Evolutionary conservation across 1,284 basidiomycete genomes (phyloP), one percentile per base, ranked within the genome.

Genomic region (Coriolopsis trogii): DNA sequence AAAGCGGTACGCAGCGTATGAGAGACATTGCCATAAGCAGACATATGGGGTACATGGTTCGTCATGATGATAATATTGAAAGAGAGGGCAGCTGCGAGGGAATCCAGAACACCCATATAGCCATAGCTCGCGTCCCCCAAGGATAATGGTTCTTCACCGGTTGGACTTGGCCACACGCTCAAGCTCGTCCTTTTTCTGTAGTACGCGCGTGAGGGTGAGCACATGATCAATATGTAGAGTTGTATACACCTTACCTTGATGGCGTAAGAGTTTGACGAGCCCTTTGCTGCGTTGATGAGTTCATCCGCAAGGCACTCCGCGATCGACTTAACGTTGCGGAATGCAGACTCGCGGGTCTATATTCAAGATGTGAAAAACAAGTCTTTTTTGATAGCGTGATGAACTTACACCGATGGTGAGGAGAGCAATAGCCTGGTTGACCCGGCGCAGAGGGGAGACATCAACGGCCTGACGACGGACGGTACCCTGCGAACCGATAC

Each of bases 111-210:
- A 62, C 66, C 65, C 62, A 66, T 66, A 63, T 55, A 51, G 63
- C 61, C 59, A 64, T 59, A 63, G 61, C 63, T 53, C 48, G 47
- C 24, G 52, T 46, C 56, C 55, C 57, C 54, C 49, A 51, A 46
- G 41, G 31, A 53, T n/a, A n/a, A 49, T 46, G 38, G 51, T 53
- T 61, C 55, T 78, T 87, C 86, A 98, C 85, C 96, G 93, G 84
- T 98, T 98, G 76, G 93, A 95, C 81, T 97, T 98, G 81, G 96
- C 96, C 59, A 99, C 96, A 85, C 96, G 96, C 84, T 98, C 96
- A 65, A 98, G 87, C 79, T 95, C 93, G 74, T 94, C 92, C 77
- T 92, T 91, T 89, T 91, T 91, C 89, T 91, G 66, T 63, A 47
- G 38, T 34, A 56, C n/a, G 33, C 48, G 25, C 25, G 41, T 41